Conservation (phyloP, 2,329 filamentous ascomycete genomes). For the Atkinsonella texensis region DNA sequence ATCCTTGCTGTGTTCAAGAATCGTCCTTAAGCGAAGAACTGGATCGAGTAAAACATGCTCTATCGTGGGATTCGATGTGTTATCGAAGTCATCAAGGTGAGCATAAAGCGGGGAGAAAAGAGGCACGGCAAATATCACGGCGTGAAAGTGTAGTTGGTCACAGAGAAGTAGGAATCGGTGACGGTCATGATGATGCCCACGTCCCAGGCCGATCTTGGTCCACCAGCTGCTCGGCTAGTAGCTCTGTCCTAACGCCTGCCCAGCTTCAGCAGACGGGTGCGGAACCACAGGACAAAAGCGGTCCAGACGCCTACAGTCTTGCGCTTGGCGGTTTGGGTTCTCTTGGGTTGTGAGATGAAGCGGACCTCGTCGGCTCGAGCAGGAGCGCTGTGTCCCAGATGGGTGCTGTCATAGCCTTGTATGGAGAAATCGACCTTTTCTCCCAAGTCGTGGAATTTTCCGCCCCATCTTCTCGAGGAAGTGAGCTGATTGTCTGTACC, state of each 20-base stretch:
- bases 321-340: conserved; percentile 40
- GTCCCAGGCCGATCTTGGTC: neutral
- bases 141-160: neutral
- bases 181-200: neutral
- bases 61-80: neutral
- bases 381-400: conserved; percentile 16
- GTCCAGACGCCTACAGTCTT: conserved; percentile 52
- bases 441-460: conserved; percentile 12
- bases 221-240: conserved; percentile 7
- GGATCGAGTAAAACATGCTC: neutral
- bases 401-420: conserved; percentile 28
- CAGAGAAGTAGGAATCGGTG: neutral
- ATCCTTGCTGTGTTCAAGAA: too few species aligned
- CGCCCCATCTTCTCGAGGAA: conserved; percentile 15
- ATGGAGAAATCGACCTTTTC: conserved; percentile 31
- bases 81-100: neutral
- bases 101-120: neutral
- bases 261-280: conserved; percentile 36
- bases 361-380: conserved; percentile 28
- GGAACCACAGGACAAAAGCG: conserved; percentile 50
- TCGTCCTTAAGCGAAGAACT: neutral
- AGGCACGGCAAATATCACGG: neutral
- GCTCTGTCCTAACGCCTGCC: conserved; percentile 24
- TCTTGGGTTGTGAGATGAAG: conserved; percentile 27
- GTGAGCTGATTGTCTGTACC: conserved; percentile 16